Percentiles rank a stretch among this genome's conserved stretches.
Evolutionary conservation across 2,329 filamentous ascomycete genomes (phyloP).

Genomic region (Paraphoma sp.): DNA sequence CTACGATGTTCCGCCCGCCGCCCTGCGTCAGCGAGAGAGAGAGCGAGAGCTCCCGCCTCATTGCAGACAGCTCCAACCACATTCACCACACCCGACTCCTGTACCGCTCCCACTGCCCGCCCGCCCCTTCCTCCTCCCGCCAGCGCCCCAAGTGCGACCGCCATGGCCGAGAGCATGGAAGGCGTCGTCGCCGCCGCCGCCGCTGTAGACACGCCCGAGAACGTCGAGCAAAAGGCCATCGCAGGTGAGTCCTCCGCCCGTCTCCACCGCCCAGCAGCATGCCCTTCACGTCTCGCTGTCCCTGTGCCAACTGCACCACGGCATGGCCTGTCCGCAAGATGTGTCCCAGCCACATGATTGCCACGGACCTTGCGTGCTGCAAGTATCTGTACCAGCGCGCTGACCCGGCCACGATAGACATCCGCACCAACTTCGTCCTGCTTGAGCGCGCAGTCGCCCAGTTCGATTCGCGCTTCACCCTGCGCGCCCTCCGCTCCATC

Average conservation of each 20-base stretch:
- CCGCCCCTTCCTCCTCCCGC: constrained; percentile 22
- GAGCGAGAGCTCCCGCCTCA: neutral
- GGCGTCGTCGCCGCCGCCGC: constrained; percentile 49
- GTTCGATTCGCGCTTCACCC: constrained; percentile 94
- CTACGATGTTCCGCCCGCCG: neutral
- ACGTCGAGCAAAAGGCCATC: constrained; percentile 49
- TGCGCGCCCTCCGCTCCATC: constrained; percentile 92
- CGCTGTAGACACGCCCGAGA: constrained; percentile 47
- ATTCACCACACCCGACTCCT: constrained; percentile 16
- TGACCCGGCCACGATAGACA: constrained; percentile 67
- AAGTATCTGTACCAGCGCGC: constrained; percentile 37
- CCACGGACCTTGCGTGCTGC: constrained; percentile 34
- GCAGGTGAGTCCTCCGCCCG: constrained; percentile 37
- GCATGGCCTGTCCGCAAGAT: constrained; percentile 30
- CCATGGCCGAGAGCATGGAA: constrained; percentile 61
- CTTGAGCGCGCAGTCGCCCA: constrained; percentile 90
- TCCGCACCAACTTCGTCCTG: constrained; percentile 91
- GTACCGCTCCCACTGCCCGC: constrained; percentile 8
- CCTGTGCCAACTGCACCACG: constrained; percentile 28
- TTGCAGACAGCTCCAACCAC: constrained; percentile 26
- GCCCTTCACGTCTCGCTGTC: constrained; percentile 29
- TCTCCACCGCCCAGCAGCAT: constrained; percentile 13
- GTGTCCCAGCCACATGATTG: constrained; percentile 39
- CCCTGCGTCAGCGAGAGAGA: neutral
- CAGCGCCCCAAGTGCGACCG: constrained; percentile 23